Evolutionary conservation across 129 eudicot species (phyloP), one percentile per base, ranked within the genome.

Genomic region (Arctium minus): DNA sequence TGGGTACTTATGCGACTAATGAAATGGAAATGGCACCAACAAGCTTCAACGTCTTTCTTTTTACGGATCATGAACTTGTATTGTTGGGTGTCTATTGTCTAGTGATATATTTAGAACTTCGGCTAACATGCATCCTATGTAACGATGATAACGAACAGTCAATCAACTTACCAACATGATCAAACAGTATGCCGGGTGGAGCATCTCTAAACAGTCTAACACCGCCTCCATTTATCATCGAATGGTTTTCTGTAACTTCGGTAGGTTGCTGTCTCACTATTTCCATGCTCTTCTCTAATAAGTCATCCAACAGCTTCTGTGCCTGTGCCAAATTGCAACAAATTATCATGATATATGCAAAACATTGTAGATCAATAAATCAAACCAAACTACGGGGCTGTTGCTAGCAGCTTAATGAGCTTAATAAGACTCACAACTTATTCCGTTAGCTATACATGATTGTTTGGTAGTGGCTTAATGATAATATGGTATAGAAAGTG

Each of bases 131-230:
- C 64, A 42, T 27, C 3, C 17, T 36, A 56, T 15, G 2, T 15
- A 62, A 29, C 74, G 29, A 81, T 36, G 15, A 31, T 18, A 37
- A 35, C 3, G 40, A n/a, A 11, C 15, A 46, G 42, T 44, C 12
- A 8, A 80, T 75, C 5, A 17, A 82, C 86, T 88, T 84, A 92
- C 98, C 90, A 80, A 76, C 72, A 32, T 82, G 90, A 86, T 96
- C 95, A 76, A 96, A 96, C 81, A 91, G 46, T 81, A 96, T 93
- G 70, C 99, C 99, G 1, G 33, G 77, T 18, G 97, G 97, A 67
- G 99, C 94, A 69, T 78, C 88, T 84, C 86, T 89, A 79, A 96
- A 93, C 53, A 96, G 86, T 80, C 94, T 84, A 78, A 96, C 86
- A 64, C 98, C 99, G 37, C 88, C 94, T 74, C 74, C 97, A 65